These are phyloP conservation scores for Globisporangium uncinulatum DNA, from an alignment of 352 stramenopile species.

Conservation along the genomic window DNA sequence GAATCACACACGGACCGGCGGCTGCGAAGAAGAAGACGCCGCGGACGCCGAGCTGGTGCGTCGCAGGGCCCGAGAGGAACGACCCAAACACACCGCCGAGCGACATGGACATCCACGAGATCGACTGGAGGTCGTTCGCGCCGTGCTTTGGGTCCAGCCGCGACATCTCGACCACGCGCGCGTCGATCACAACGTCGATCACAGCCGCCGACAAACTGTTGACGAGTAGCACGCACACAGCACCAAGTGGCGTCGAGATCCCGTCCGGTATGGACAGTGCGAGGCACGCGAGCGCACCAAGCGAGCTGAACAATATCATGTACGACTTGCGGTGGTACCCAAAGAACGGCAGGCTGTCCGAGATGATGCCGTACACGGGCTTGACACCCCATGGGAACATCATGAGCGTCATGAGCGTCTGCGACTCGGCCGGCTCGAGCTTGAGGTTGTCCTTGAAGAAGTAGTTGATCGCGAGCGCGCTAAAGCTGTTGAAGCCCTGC, in stretches of 20 bases:
- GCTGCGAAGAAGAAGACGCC: constrained; percentile 92
- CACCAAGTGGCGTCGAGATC: constrained; percentile 48
- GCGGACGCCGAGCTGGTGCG: constrained; percentile 87
- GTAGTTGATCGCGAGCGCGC: constrained; percentile 91
- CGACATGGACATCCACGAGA: constrained; percentile 93
- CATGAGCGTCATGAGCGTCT: constrained; percentile 91
- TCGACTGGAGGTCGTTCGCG: constrained; percentile 90
- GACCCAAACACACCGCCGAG: constrained; percentile 91
- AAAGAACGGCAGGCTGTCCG: constrained; percentile 92
- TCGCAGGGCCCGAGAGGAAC: constrained; percentile 89
- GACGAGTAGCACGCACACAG: constrained; percentile 64
- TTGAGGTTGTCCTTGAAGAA: constrained; percentile 96
- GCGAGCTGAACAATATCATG: constrained; percentile 85
- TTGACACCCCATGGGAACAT: constrained; percentile 95
- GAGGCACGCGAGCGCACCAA: constrained; percentile 56
- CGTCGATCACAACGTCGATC: constrained; percentile 96
- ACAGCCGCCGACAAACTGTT: constrained; percentile 89
- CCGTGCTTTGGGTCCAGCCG: constrained; percentile 77
- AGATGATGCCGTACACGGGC: constrained; percentile 95
- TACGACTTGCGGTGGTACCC: constrained; percentile 95
- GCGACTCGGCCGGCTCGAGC: constrained; percentile 90
- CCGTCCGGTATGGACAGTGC: constrained; percentile 44
- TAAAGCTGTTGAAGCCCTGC: constrained; percentile 92
- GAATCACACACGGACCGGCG: constrained; percentile 85
- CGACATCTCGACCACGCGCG: constrained; percentile 94